Percentiles rank a stretch among this genome's conserved stretches.
Conservation (phyloP, 208 protist genomes). For the Crithidia expoeki region DNA sequence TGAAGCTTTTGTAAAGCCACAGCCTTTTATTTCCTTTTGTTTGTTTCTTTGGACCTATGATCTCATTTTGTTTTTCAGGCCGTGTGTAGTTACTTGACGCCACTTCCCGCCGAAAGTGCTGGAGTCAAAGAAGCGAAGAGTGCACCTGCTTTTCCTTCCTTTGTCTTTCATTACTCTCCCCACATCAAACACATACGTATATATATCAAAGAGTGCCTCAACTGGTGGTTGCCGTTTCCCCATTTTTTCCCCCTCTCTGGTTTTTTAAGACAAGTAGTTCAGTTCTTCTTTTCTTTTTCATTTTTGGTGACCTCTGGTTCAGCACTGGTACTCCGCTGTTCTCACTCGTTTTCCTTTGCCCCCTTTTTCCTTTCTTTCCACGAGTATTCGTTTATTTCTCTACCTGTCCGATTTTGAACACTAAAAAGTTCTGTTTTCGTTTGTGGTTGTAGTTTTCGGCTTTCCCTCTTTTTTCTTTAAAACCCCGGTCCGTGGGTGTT, state of each 20-base stretch:
- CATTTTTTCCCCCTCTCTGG: neutral
- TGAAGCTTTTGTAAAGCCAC: neutral
- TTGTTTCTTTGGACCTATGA: neutral
- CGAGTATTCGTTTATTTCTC: neutral
- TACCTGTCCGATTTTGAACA: neutral
- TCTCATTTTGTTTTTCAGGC: neutral
- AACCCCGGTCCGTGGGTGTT: neutral
- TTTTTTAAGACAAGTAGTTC: neutral
- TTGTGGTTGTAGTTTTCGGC: neutral
- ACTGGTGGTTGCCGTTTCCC: neutral
- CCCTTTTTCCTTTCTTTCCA: neutral
- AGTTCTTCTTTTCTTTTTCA: neutral
- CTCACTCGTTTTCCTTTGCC: slow-evolving; percentile 14
- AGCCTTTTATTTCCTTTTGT: neutral
- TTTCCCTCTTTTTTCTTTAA: neutral
- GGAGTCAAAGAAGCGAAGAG: neutral
- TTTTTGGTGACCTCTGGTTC: neutral
- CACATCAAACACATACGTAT: neutral
- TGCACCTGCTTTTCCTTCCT: neutral
- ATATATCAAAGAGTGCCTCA: neutral
- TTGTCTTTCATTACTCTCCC: neutral
- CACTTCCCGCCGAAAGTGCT: neutral
- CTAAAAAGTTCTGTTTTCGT: slow-evolving; percentile 13
- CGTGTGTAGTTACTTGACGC: neutral
- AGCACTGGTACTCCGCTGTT: neutral